These are phyloP conservation scores for Brassica nigra DNA, from an alignment of 345 rosid genomes.

Conservation along the genomic window DNA sequence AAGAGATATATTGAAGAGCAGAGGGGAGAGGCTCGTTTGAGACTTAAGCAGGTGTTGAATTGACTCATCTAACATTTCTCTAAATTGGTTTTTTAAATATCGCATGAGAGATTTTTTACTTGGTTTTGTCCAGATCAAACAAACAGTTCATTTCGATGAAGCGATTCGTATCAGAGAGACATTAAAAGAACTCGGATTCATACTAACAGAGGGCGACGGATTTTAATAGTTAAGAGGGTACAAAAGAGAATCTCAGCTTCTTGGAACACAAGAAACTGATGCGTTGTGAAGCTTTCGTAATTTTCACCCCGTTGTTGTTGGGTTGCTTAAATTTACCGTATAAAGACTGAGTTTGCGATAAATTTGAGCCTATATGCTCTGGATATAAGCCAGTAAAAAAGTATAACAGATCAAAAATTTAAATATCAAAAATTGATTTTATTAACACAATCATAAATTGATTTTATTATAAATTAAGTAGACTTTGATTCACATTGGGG, in stretches of 20 bases:
- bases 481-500: no score
- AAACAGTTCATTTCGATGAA: not conserved
- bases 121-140: not conserved
- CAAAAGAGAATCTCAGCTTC: not conserved
- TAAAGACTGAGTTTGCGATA: not conserved
- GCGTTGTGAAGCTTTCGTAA: not conserved
- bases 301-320: not conserved
- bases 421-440: no score
- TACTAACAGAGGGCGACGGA: not conserved
- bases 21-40: constrained; percentile 8
- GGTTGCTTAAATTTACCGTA: not conserved
- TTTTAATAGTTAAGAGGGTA: not conserved
- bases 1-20: constrained; percentile 1
- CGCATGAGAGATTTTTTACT: not conserved
- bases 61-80: constrained; percentile 4
- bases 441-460: no score
- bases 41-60: not conserved
- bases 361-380: not conserved
- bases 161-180: not conserved
- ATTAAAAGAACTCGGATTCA: not conserved
- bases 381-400: not conserved
- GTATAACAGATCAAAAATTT: no score
- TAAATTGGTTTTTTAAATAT: not conserved
- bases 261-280: not conserved
- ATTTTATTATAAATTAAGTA: no score